Evolutionary conservation across 1,139 yeast species (phyloP).

Genomic region (Groenewaldozyma sp.): DNA sequence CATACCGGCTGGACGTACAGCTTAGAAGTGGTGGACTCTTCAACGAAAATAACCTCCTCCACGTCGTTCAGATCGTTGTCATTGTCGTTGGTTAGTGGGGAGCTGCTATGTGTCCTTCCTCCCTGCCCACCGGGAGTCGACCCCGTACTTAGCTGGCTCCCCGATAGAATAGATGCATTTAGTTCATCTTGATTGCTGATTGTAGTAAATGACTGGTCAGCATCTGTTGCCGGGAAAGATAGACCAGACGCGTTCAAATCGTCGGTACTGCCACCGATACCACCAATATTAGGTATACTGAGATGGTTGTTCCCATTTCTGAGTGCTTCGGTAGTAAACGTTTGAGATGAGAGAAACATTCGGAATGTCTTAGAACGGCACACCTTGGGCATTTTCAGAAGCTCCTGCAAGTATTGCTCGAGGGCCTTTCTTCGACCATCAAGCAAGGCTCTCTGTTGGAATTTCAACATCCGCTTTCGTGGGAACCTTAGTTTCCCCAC

Average conservation of each 20-base stretch:
- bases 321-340: slow-evolving; percentile 33
- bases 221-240: neutral
- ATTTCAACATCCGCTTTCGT: slow-evolving; percentile 54
- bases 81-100: no score
- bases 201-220: neutral
- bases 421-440: slow-evolving; percentile 56
- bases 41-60: slow-evolving; percentile 1
- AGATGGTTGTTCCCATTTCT: neutral
- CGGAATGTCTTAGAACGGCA: slow-evolving; percentile 69
- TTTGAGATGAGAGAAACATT: slow-evolving; percentile 67
- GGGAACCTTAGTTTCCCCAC: slow-evolving; percentile 52
- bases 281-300: neutral
- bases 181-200: neutral
- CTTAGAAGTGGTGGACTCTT: slow-evolving; percentile 2
- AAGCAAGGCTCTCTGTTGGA: slow-evolving; percentile 51
- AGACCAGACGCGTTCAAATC: neutral
- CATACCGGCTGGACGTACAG: slow-evolving; percentile 77
- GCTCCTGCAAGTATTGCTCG: slow-evolving; percentile 50
- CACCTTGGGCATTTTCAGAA: slow-evolving; percentile 55
- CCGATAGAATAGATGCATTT: neutral
- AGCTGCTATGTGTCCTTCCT: no score
- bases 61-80: slow-evolving; percentile 1
- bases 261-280: neutral
- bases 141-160: neutral
- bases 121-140: no score